Base-by-base conservation (phyloP, 129 eudicot species). In the Arctium minus region DNA sequence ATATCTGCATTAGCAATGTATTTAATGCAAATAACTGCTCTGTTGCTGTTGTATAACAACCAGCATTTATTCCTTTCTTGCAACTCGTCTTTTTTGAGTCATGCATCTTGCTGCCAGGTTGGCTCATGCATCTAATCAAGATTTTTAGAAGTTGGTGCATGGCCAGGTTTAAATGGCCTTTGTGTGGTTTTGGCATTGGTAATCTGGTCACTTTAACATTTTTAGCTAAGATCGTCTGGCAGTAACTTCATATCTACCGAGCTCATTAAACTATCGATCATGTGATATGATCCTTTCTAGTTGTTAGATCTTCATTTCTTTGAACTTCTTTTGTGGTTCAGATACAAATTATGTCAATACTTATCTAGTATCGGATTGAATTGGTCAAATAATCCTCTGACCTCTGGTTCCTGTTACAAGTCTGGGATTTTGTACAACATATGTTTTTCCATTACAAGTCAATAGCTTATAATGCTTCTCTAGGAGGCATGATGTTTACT, bases 401-500 rank as follows among this genome's bases (percentile, higher is more conserved):
- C 35, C 79, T 36, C 27, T 48, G 29, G 68, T 60, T 60, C 68
- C 68, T 60, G 68, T 60, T 60, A 60, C 9, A 60, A 60, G 46
- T 74, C 31, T 73, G 46, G 56, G 79, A 0, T 29, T 44, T 44
- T 75, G 65, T 75, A 75, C 38, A 75, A 17, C 68, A 60, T 60
- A 60, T 60, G 68, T 29, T 60, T 60, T 60, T 46, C 56, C 56
- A 46, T 46, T 60, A 62, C 64, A 46, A 27, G 68, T 60, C 68
- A 60, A 60, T 60, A 60, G 68, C 68, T n/a, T 60, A 60, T 60
- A 60, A n/a, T 46, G 15, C 56, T 46, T 72, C 27, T 40, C 40
- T 35, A 38, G 80, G 42, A 73, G 74, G 70, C 46, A 68, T 37
- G 56, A 44, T 33, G 65, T 44, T 72, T 62, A 67, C 70, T 78